These are phyloP conservation scores for Pichia kudriavzevii DNA, from an alignment of 1,139 yeast genomes.

Conservation along the genomic window DNA sequence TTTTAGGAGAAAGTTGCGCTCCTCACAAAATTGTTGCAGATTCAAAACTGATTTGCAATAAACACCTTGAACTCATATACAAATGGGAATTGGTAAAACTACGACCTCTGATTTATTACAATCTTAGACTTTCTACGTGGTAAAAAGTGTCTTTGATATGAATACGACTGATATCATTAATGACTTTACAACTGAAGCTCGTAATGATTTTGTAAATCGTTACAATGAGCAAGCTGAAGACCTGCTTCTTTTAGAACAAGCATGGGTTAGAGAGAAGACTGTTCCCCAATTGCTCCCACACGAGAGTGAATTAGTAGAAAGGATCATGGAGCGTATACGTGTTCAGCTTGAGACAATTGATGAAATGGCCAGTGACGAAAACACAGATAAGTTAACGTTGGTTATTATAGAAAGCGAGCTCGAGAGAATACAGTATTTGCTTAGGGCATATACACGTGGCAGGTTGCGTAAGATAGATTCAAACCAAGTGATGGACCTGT, in stretches of 20 bases:
- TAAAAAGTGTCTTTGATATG: no score
- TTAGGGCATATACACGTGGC: conserved; percentile 73
- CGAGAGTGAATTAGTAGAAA: conserved; percentile 49
- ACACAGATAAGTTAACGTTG: conserved; percentile 69
- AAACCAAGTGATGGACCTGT: no score
- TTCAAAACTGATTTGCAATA: no score
- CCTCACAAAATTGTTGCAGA: no score
- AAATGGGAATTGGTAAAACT: no score
- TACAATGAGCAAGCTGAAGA: not conserved
- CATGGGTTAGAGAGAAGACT: conserved; percentile 80
- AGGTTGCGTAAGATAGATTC: conserved; percentile 69
- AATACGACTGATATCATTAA: not conserved
- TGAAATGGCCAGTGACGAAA: conserved; percentile 29
- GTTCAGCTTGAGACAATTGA: conserved; percentile 69
- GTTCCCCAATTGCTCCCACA: conserved; percentile 79
- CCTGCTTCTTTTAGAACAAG: conserved; percentile 24
- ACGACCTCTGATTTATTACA: no score
- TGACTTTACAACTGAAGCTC: conserved; percentile 1
- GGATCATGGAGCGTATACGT: conserved; percentile 52
- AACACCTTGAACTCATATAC: no score
- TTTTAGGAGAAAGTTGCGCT: no score
- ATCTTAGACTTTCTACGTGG: no score
- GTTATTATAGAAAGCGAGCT: conserved; percentile 87
- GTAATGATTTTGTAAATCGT: not conserved
- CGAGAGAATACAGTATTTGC: conserved; percentile 74